A percentile compares a stretch with the other conserved stretches of the same genome.
Evolutionary conservation across 257 asterid species (phyloP).

Genomic region (Gentiana straminea): DNA sequence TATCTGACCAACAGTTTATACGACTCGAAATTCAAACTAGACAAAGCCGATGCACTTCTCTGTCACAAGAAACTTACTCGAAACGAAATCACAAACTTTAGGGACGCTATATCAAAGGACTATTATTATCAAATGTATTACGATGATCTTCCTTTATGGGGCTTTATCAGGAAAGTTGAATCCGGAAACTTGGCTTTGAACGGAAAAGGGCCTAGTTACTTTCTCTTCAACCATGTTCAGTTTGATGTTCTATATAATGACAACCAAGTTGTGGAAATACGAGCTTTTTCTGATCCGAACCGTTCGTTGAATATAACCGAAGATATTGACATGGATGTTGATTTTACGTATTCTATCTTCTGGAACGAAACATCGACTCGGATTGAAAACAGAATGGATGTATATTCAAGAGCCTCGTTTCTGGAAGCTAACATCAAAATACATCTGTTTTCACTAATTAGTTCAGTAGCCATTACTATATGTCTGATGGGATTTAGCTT

Average conservation of each 20-base stretch:
- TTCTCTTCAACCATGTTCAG: constrained; percentile 57
- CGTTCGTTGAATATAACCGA: constrained; percentile 53
- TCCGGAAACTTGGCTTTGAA: constrained; percentile 33
- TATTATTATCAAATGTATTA: constrained; percentile 79
- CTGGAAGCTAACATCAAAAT: constrained; percentile 41
- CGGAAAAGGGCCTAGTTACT: constrained; percentile 39
- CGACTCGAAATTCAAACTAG: constrained; percentile 46
- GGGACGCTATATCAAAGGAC: constrained; percentile 46
- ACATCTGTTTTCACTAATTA: constrained; percentile 64
- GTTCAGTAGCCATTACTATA: constrained; percentile 43
- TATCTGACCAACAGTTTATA: constrained; percentile 47
- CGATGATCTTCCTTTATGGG: constrained; percentile 95
- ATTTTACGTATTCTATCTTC: constrained; percentile 56
- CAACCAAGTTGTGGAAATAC: constrained; percentile 61
- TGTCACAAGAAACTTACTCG: constrained; percentile 47
- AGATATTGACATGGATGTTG: constrained; percentile 35
- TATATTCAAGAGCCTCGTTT: constrained; percentile 49
- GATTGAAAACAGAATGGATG: constrained; percentile 51
- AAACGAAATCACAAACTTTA: constrained; percentile 47
- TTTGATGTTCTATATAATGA: constrained; percentile 60
- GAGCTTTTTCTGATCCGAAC: constrained; percentile 66
- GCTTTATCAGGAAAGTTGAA: constrained; percentile 81
- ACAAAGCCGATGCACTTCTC: constrained; percentile 39
- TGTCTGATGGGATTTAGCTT: constrained; percentile 55
- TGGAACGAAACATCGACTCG: constrained; percentile 47